A percentile compares a stretch with the other conserved stretches of the same genome.
phyloP scores from a whole-genome alignment of 345 rosid genomes.

The Draba incana region DNA sequence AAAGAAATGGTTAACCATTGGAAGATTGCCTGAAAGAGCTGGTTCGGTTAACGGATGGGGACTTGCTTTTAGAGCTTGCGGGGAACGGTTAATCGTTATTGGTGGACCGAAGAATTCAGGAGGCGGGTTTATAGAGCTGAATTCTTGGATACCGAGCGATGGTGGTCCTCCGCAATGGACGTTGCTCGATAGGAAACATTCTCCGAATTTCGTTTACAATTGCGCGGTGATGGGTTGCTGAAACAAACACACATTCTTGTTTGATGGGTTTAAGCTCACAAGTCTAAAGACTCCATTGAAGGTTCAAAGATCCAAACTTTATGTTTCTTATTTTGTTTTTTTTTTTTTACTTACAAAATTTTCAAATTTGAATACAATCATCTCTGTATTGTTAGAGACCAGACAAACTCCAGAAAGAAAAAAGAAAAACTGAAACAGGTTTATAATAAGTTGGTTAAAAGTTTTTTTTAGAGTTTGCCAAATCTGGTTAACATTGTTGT shows the following conservation, averaged over 20 bases:
- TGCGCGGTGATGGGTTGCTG: slow-evolving; percentile 98
- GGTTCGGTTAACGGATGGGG: slow-evolving; percentile 97
- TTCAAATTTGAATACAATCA: too few species aligned
- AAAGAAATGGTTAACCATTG: slow-evolving; percentile 65
- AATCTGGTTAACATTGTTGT: slow-evolving; percentile 42
- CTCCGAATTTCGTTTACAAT: slow-evolving; percentile 87
- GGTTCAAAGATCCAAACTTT: too few species aligned
- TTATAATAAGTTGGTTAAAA: too few species aligned
- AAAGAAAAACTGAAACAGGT: too few species aligned
- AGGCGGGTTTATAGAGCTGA: slow-evolving; percentile 82
- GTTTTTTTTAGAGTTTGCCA: too few species aligned
- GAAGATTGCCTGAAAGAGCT: slow-evolving; percentile 82
- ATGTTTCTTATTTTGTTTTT: too few species aligned
- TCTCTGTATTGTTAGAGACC: too few species aligned
- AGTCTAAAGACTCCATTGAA: too few species aligned
- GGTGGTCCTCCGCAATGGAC: slow-evolving; percentile 85
- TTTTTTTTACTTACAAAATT: too few species aligned
- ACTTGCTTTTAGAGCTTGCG: slow-evolving; percentile 91
- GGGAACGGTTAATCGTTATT: slow-evolving; percentile 78
- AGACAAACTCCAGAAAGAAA: too few species aligned
- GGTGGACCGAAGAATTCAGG: slow-evolving; percentile 80
- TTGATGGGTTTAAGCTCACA: too few species aligned
- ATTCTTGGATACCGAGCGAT: slow-evolving; percentile 79
- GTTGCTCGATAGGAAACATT: slow-evolving; percentile 72
- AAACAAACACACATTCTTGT: slow-evolving; percentile 39